Evolutionary conservation across 2,329 filamentous ascomycete genomes (phyloP).

Genomic region (Nemania diffusa): DNA sequence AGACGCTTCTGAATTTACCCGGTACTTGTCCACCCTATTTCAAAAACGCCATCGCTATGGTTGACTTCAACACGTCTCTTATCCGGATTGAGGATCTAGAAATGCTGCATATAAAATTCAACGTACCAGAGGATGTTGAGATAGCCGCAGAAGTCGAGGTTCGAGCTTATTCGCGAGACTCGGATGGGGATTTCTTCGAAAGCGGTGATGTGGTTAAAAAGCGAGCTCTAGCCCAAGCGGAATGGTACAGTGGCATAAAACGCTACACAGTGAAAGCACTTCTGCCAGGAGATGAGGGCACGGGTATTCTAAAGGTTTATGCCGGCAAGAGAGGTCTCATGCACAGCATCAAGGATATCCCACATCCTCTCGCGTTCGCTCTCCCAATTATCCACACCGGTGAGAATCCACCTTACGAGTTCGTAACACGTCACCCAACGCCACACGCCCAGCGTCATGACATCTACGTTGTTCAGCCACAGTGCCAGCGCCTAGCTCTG

Average conservation of each 20-base stretch:
- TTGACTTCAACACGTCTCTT: conserved; percentile 90
- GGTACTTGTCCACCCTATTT: conserved; percentile 90
- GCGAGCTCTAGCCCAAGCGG: conserved; percentile 86
- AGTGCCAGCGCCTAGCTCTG: conserved; percentile 85
- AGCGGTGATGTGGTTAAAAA: conserved; percentile 88
- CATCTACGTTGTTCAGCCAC: conserved; percentile 95
- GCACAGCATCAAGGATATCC: conserved; percentile 97
- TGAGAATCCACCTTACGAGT: conserved; percentile 93
- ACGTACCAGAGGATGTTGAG: conserved; percentile 89
- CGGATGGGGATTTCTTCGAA: conserved; percentile 92
- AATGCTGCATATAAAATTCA: conserved; percentile 88
- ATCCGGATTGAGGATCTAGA: conserved; percentile 90
- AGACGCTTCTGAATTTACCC: conserved; percentile 86
- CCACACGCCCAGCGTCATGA: conserved; percentile 98
- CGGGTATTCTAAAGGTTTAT: conserved; percentile 88
- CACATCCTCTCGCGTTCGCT: conserved; percentile 88
- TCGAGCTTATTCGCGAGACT: conserved; percentile 80
- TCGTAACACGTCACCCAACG: conserved; percentile 91
- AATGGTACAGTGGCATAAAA: conserved; percentile 89
- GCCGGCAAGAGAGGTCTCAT: conserved; percentile 94
- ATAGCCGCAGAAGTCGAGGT: conserved; percentile 93
- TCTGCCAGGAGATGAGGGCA: conserved; percentile 89
- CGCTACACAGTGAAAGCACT: conserved; percentile 93
- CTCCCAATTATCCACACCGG: conserved; percentile 91
- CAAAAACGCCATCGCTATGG: conserved; percentile 80